phyloP scores from a whole-genome alignment of 2,329 filamentous ascomycete genomes.

The Aspergillus thermomutatus region DNA sequence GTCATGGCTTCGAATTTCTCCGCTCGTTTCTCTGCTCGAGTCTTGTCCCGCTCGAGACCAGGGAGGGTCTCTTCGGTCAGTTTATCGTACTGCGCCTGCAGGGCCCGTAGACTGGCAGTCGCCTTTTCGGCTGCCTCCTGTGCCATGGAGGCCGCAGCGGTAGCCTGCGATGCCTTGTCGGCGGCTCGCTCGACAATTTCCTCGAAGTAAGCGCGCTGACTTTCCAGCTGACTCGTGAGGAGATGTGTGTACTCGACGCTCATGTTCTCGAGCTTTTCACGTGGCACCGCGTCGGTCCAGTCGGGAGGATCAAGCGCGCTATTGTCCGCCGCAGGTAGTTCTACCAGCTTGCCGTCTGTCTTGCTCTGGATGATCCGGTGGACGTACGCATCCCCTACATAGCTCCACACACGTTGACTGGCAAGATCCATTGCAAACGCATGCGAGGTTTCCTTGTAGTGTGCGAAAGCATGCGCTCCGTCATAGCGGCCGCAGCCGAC shows the following conservation, averaged over 20 bases:
- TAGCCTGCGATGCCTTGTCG: constrained; percentile 79
- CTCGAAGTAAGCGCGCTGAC: constrained; percentile 89
- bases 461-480: constrained; percentile 84
- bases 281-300: constrained; percentile 45
- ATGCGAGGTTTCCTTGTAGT: constrained; percentile 86
- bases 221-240: constrained; percentile 87
- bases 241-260: constrained; percentile 93
- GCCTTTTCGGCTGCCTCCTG: constrained; percentile 65
- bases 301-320: constrained; percentile 42
- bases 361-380: constrained; percentile 94
- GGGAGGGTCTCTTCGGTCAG: constrained; percentile 59
- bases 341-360: constrained; percentile 85
- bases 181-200: constrained; percentile 84
- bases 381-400: constrained; percentile 91
- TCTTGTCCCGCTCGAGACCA: constrained; percentile 68
- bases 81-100: constrained; percentile 55
- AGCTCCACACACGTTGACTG: constrained; percentile 97
- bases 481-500: constrained; percentile 95
- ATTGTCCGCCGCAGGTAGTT: constrained; percentile 65
- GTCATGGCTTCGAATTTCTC: constrained; percentile 73
- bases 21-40: constrained; percentile 64
- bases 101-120: constrained; percentile 49
- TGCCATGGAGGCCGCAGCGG: constrained; percentile 49
- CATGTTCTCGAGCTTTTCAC: constrained; percentile 70
- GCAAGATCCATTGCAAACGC: constrained; percentile 89